These are phyloP conservation scores for Uncinocarpus reesii DNA, from an alignment of 2,329 filamentous ascomycete genomes.

Conservation along the genomic window DNA sequence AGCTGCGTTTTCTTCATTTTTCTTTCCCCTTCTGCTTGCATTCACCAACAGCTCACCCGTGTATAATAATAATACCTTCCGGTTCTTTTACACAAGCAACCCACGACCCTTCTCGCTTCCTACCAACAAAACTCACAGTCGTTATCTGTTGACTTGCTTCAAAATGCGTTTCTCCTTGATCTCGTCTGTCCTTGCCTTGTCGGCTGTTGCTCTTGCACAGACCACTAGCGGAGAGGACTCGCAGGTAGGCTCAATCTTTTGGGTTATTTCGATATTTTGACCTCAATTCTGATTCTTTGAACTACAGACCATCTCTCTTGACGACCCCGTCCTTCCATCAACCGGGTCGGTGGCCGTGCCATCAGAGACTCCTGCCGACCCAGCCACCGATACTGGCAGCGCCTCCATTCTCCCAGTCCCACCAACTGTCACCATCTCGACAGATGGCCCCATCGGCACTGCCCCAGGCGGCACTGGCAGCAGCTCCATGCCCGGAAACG, in stretches of 20 bases:
- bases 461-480: constrained; percentile 4
- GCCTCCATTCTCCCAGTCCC: constrained; percentile 11
- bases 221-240: background rate
- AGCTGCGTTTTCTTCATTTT: background rate
- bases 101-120: too few relatives aligned
- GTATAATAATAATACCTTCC: constrained; percentile 2
- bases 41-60: background rate
- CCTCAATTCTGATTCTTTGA: constrained; percentile 10
- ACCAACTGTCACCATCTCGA: constrained; percentile 2
- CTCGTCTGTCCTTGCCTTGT: constrained; percentile 17
- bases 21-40: background rate
- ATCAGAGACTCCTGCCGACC: background rate
- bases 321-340: constrained; percentile 17
- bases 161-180: constrained; percentile 19
- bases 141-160: too few relatives aligned
- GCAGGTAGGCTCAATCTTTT: constrained; percentile 13
- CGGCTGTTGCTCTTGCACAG: constrained; percentile 15
- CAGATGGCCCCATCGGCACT: constrained; percentile 6
- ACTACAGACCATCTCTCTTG: constrained; percentile 12
- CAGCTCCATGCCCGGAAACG: constrained; percentile 9
- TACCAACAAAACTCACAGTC: too few relatives aligned
- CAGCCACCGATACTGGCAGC: constrained; percentile 6
- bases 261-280: constrained; percentile 20
- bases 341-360: background rate
- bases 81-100: background rate